These are phyloP conservation scores for Xylaria castorea DNA, from an alignment of 495 filamentous ascomycete genomes.

Conservation along the genomic window DNA sequence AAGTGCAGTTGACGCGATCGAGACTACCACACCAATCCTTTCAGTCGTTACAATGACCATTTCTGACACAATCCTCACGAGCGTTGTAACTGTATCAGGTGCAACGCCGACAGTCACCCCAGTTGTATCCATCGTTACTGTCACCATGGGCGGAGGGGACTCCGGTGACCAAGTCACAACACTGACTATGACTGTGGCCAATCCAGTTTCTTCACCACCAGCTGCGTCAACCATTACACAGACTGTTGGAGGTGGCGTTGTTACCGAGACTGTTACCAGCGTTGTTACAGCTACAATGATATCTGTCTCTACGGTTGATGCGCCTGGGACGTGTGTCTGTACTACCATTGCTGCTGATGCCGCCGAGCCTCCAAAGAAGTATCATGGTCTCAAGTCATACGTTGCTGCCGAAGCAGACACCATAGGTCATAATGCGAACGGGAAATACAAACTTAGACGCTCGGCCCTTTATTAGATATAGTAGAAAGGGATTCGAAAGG, in stretches of 20 bases:
- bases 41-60: constrained; percentile 29
- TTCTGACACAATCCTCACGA: constrained; percentile 28
- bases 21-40: constrained; percentile 8
- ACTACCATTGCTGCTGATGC: constrained; percentile 7
- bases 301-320: constrained; percentile 23
- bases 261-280: constrained; percentile 30
- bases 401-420: background rate
- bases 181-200: constrained; percentile 27
- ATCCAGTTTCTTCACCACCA: constrained; percentile 16
- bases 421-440: background rate
- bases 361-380: background rate
- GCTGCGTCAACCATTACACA: constrained; percentile 27
- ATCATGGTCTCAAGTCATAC: background rate
- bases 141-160: constrained; percentile 28
- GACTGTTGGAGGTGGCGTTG: constrained; percentile 15
- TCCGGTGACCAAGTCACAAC: constrained; percentile 18
- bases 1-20: background rate
- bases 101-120: constrained; percentile 11
- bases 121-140: constrained; percentile 28
- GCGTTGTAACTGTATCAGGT: constrained; percentile 27
- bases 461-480: background rate
- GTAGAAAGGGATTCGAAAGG: background rate
- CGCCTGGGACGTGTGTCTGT: constrained; percentile 32
- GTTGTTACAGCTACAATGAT: constrained; percentile 32
- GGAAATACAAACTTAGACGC: constrained; percentile 11